These are phyloP conservation scores for Pseudocercospora crystallina DNA, from an alignment of 2,329 filamentous ascomycete genomes.

Conservation along the genomic window DNA sequence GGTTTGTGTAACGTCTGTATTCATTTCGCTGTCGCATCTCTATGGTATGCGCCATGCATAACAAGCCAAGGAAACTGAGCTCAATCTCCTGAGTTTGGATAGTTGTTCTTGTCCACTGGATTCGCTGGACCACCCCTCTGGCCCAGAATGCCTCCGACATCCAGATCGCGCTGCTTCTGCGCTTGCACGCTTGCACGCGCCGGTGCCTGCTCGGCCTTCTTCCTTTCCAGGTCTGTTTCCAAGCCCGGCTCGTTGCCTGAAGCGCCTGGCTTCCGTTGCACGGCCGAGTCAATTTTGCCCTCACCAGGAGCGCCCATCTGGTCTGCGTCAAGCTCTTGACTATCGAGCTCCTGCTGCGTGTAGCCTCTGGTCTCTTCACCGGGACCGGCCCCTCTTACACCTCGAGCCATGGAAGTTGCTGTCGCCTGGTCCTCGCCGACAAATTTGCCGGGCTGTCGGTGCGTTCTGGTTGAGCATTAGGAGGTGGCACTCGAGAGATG, in stretches of 20 bases:
- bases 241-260: slow-evolving; percentile 40
- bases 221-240: slow-evolving; percentile 49
- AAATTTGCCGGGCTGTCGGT: slow-evolving; percentile 38
- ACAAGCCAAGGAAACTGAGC: background rate
- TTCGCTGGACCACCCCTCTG: slow-evolving; percentile 49
- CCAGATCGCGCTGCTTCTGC: slow-evolving; percentile 38
- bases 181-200: slow-evolving; percentile 42
- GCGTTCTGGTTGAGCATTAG: slow-evolving; percentile 24
- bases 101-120: slow-evolving; percentile 35
- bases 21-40: too few relatives aligned
- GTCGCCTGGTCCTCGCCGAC: slow-evolving; percentile 37
- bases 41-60: background rate
- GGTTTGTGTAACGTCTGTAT: too few relatives aligned
- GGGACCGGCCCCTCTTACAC: slow-evolving; percentile 44
- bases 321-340: slow-evolving; percentile 48
- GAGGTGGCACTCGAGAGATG: background rate
- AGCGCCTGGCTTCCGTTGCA: slow-evolving; percentile 39
- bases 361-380: slow-evolving; percentile 46
- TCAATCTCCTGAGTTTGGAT: slow-evolving; percentile 27
- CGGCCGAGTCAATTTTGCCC: slow-evolving; percentile 44
- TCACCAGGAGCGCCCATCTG: slow-evolving; percentile 52
- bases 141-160: slow-evolving; percentile 45
- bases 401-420: slow-evolving; percentile 40
- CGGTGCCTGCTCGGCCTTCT: slow-evolving; percentile 51
- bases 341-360: slow-evolving; percentile 43